Evolutionary conservation across 2,329 filamentous ascomycete genomes (phyloP).

Genomic region (Epichloe coenophiala): DNA sequence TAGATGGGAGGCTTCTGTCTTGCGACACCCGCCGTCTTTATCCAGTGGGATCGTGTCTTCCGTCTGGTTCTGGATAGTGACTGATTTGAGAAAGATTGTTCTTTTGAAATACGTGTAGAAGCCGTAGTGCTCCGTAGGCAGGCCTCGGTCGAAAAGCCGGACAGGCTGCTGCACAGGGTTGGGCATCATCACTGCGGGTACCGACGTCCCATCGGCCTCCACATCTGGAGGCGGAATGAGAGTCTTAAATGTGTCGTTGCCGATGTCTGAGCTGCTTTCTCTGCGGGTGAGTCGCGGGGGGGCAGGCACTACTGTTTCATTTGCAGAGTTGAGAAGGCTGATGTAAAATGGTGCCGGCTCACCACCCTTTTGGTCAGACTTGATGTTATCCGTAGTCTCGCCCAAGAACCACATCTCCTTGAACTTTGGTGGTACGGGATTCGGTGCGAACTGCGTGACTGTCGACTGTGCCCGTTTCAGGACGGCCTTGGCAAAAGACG

Average conservation of each 20-base stretch:
- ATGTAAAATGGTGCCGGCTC: conserved; percentile 86
- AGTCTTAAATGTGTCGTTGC: conserved; percentile 17
- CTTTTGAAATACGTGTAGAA: conserved; percentile 91
- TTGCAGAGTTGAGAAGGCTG: conserved; percentile 45
- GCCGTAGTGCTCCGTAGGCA: conserved; percentile 74
- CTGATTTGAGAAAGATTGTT: conserved; percentile 64
- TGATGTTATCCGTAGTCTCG: conserved; percentile 67
- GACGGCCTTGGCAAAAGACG: conserved; percentile 12
- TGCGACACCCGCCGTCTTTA: conserved; percentile 38
- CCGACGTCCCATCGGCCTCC: conserved; percentile 57
- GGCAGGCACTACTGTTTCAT: conserved; percentile 16
- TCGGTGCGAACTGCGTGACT: conserved; percentile 28
- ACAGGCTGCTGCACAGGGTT: conserved; percentile 62
- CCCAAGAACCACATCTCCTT: conserved; percentile 71
- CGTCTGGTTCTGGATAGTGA: conserved; percentile 32
- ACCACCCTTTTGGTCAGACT: conserved; percentile 55
- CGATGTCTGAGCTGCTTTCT: conserved; percentile 7
- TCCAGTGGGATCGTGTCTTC: conserved; percentile 33
- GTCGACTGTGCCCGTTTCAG: conserved; percentile 10
- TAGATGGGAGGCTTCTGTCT: conserved; percentile 39
- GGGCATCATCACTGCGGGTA: conserved; percentile 59
- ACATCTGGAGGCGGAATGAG: conserved; percentile 51
- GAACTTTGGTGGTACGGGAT: conserved; percentile 44
- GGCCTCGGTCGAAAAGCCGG: conserved; percentile 70
- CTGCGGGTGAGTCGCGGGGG: conserved; percentile 14